Conservation (phyloP, 108 stramenopile genomes). For the Discostella stelligeroides region DNA sequence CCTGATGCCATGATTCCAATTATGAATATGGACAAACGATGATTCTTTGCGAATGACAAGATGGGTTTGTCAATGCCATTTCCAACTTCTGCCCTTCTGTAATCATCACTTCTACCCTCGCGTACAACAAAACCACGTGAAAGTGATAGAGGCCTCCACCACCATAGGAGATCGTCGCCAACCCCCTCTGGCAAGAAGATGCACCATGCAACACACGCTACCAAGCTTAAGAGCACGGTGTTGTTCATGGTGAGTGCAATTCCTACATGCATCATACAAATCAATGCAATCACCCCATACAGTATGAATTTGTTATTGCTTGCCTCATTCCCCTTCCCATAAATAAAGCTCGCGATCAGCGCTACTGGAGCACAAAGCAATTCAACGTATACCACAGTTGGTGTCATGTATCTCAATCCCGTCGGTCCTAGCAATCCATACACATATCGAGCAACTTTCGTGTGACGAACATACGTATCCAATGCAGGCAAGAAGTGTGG, state of each 20-base stretch:
- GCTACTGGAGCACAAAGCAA: conserved; percentile 64
- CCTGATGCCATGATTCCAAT: conserved; percentile 58
- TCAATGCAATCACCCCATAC: conserved; percentile 44
- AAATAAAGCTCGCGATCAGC: conserved; percentile 60
- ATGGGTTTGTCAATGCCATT: not conserved
- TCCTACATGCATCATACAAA: conserved; percentile 77
- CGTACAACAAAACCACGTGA: too few species aligned
- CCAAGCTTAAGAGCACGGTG: conserved; percentile 72
- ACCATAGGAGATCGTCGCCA: conserved; percentile 15
- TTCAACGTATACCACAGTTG: conserved; percentile 79
- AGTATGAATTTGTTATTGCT: conserved; percentile 37
- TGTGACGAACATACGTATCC: conserved; percentile 86
- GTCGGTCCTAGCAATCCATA: conserved; percentile 78
- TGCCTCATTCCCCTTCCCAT: conserved; percentile 17
- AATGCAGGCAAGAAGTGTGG: conserved; percentile 79
- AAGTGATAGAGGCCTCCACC: too few species aligned
- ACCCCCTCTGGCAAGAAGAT: conserved; percentile 64
- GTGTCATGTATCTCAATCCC: conserved; percentile 77
- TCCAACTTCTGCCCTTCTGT: too few species aligned
- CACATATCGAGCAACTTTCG: conserved; percentile 66
- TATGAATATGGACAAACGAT: conserved; percentile 34
- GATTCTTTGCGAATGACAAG: not conserved
- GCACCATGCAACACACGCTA: conserved; percentile 76
- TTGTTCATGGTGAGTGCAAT: conserved; percentile 80
- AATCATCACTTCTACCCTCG: too few species aligned